These are phyloP conservation scores for Aspergillus novoparasiticus DNA, from an alignment of 2,329 filamentous ascomycete genomes.

Conservation along the genomic window DNA sequence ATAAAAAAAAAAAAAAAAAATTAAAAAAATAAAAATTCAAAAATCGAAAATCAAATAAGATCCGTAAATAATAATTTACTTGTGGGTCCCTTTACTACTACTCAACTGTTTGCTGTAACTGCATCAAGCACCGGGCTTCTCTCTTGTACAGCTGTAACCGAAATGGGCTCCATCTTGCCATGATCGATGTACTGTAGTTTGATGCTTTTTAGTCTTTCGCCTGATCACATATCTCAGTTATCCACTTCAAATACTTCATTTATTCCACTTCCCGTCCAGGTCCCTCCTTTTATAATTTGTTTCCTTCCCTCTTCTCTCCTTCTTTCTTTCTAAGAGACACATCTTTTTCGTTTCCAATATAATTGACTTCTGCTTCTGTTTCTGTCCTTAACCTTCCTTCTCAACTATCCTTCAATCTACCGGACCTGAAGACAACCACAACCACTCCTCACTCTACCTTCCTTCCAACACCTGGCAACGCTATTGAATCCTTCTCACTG, in stretches of 20 bases:
- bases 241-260: constrained; percentile 34
- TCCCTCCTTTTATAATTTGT: constrained; percentile 18
- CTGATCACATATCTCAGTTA: constrained; percentile 39
- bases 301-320: constrained; percentile 17
- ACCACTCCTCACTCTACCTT: constrained; percentile 10
- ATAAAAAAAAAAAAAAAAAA: neutral
- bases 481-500: neutral
- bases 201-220: constrained; percentile 33
- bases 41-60: neutral
- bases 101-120: constrained; percentile 40
- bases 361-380: constrained; percentile 12
- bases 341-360: constrained; percentile 8
- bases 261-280: constrained; percentile 31
- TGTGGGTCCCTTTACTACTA: constrained; percentile 34
- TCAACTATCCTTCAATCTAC: constrained; percentile 16
- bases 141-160: constrained; percentile 40
- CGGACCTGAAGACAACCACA: constrained; percentile 10
- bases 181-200: constrained; percentile 32
- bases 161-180: constrained; percentile 29
- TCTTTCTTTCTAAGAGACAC: constrained; percentile 5
- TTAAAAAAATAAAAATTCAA: neutral
- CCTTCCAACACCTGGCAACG: constrained; percentile 4
- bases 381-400: constrained; percentile 9
- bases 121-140: constrained; percentile 28
- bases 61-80: constrained; percentile 10